Evolutionary conservation across 192 early-diverging fungal genomes (phyloP), one percentile per base, ranked within the genome.

Genomic region (Mortierella claussenii): DNA sequence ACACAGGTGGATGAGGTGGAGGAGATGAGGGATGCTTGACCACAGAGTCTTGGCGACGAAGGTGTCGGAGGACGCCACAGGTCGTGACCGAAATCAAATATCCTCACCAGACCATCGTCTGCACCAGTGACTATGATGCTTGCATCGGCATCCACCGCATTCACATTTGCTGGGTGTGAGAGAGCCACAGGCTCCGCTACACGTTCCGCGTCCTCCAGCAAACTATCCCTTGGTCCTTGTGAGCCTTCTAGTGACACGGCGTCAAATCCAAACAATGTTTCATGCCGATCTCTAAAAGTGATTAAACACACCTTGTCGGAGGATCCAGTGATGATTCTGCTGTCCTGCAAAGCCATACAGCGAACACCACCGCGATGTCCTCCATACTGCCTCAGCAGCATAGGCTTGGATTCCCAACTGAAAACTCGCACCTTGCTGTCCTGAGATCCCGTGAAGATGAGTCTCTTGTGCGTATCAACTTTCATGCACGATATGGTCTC

Each of bases 271-370:
- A n/a, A n/a, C n/a, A n/a, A 40, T 13, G 55, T n/a, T 8, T 64
- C 70, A 24, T 65, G 37, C 17, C 62, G 62, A 47, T 60, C 63
- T 20, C 62, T 37, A 28, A 76, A 76, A 27, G 63, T 66, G 24
- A 76, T 56, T 53, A 62, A 42, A 18, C 1, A 17, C 62, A 67
- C 65, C 59, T 76, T 76, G 24, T 76, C 73, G 2, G 57, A 30
- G 8, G 73, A 66, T 23, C 73, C 73, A 4, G 73, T 76, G 36
- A 76, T 55, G 33, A 76, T 42, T 65, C 66, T 76, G 40, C 67
- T 56, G 51, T 76, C 64, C 47, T 62, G 73, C 3, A 67, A 24
- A 1, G 53, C 48, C 51, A 76, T 55, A 21, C 73, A 66, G 0
- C 63, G 49, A 7, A 76, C 58, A 12, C 64, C 52, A 40, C 42